Evolutionary conservation across 176 grass and related monocot species (phyloP).

Genomic region (Elymus sibiricus): DNA sequence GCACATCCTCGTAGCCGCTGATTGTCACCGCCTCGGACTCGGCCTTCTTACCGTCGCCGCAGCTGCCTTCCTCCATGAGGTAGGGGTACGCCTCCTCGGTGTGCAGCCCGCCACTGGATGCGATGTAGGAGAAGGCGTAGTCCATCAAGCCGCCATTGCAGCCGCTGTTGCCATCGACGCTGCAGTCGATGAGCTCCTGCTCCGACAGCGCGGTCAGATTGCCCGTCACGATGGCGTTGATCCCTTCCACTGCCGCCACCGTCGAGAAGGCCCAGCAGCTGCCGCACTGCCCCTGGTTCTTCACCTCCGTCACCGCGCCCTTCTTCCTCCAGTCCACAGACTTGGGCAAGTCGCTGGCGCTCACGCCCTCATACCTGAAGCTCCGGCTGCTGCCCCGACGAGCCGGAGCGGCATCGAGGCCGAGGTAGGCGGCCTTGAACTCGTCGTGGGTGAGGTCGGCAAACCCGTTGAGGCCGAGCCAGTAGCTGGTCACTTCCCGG

Average conservation of each 20-base stretch:
- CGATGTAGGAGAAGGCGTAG: constrained; percentile 80
- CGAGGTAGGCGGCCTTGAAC: constrained; percentile 68
- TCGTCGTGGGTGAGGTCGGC: constrained; percentile 77
- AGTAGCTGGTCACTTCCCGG: constrained; percentile 69
- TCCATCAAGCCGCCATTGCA: constrained; percentile 89
- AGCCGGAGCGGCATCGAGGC: constrained; percentile 20
- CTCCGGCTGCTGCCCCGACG: background rate
- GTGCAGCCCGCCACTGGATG: constrained; percentile 52
- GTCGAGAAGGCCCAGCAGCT: constrained; percentile 97
- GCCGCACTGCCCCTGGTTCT: constrained; percentile 94
- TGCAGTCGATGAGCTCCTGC: constrained; percentile 84
- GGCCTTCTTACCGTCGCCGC: constrained; percentile 40
- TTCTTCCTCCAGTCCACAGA: constrained; percentile 79
- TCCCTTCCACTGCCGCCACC: constrained; percentile 72
- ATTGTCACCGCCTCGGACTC: constrained; percentile 38
- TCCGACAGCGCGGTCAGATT: constrained; percentile 80
- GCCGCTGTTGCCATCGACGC: constrained; percentile 63
- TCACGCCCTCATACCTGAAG: constrained; percentile 49
- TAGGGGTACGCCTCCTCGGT: constrained; percentile 85
- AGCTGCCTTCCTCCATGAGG: constrained; percentile 86
- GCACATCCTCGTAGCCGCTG: constrained; percentile 81
- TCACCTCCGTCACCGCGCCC: constrained; percentile 63
- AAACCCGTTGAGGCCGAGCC: constrained; percentile 82
- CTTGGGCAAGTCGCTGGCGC: constrained; percentile 37
- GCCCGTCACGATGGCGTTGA: constrained; percentile 69